Evolutionary conservation across 2,329 filamentous ascomycete species (phyloP), one percentile per base, ranked within the genome.

Genomic region (Penicillium sp.): DNA sequence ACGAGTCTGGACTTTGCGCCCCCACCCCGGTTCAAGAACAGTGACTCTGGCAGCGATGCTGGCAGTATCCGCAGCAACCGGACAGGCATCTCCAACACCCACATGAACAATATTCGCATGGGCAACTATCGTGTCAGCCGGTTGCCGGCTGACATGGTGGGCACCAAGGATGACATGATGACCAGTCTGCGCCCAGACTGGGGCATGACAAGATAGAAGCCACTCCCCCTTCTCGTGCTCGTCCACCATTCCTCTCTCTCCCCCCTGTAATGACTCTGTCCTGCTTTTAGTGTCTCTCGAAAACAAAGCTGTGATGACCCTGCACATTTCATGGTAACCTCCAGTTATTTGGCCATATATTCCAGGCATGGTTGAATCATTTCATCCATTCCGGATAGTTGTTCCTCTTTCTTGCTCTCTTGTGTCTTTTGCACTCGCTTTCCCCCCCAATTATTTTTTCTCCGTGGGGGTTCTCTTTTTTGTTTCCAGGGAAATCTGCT

Each of bases 51-150:
- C 51, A 82, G 79, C 62, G 80, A 82, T 56, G 71, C 79, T 2
- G 80, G 80, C 56, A 82, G 79, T 63, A 81, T 82, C 52, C 84
- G 84, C 69, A 91, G 91, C 77, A 92, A 91, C 80, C 85, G 87
- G 53, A 92, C 88, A 46, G 92, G 90, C 54, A 88, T 96, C 69
- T 96, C 92, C 5, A 83, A 86, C 4, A 79, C 84, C 55, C 86
- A 93, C 72, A 79, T 87, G 55, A 81, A 87, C 62, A 89, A 91
- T 70, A 88, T 97, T 70, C 90, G 93, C 66, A 85, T 81, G 59
- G 93, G 93, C 66, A 93, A 92, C 49, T 94, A 96, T 71, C 90
- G 93, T 64, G 87, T 97, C 66, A 95, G 91, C 73, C 88, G 91
- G 53, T 84, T 97, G 62, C 93, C 93, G 0, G 88, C 87, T 60